Evolutionary conservation across 257 asterid species (phyloP), one percentile per base, ranked within the genome.

Genomic region (Pogostemon cablin): DNA sequence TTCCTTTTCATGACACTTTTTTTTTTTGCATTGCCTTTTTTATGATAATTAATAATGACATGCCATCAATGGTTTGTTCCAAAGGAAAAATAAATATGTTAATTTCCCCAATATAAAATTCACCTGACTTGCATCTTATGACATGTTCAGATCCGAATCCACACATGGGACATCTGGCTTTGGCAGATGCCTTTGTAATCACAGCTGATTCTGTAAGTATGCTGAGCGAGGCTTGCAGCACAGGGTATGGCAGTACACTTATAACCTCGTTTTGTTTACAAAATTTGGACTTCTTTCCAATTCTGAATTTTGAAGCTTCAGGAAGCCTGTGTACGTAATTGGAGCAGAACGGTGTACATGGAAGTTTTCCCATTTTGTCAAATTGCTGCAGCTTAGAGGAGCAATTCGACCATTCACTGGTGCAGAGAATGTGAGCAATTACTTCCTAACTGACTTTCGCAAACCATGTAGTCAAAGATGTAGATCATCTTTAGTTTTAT

Each of bases 221-320:
- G 98, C 77, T 92, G 80, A 90, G 98, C 62, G 98, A 92, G 84
- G 96, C 97, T 71, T 92, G 98, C 87, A 90, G 93, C 77, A 92
- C 96, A 1, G 97, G 98, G 98, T 92, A 89, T 60, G 80, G 37
- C 65, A 48, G 12, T 17, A 15, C 25, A 35, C 68, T 40, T 49
- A 47, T 25, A 7, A 0, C 25, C 38, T 41, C 40, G 0, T 44
- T 6, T 34, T 25, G 11, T 49, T 15, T 12, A 39, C 25, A 9
- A 35, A 37, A 11, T 54, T 62, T 55, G 4, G 10, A 42, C 59
- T 12, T 12, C 60, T 64, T 73, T 73, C 77, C 53, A 34, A 43
- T 9, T 76, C 77, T 74, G 38, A 77, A 73, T 65, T 61, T 78
- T 73, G 65, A 61, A 47, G 56, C 47, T 81, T 78, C 86, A 92